Conservation (phyloP, 345 rosid genomes). For the Populus simonii region DNA sequence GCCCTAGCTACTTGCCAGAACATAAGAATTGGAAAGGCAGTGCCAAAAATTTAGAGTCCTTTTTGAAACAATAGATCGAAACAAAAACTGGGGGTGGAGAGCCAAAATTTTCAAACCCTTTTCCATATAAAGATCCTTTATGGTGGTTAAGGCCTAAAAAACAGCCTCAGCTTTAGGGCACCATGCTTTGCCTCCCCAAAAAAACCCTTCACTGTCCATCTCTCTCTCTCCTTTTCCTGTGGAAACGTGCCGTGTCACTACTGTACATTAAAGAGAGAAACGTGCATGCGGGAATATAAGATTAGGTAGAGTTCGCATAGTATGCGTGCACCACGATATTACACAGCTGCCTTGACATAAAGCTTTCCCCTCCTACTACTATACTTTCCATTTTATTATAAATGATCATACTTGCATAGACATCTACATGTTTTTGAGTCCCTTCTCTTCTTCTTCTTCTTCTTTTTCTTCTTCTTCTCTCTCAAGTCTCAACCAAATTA, state of each 20-base stretch:
- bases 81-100: neutral
- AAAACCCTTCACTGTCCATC: neutral
- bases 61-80: neutral
- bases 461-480: neutral
- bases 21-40: neutral
- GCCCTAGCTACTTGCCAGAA: neutral
- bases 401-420: neutral
- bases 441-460: neutral
- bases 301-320: neutral
- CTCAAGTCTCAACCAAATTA: neutral
- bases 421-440: neutral
- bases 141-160: conserved; percentile 7
- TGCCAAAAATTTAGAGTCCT: neutral
- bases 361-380: neutral
- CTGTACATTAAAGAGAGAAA: conserved; percentile 10
- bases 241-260: conserved; percentile 29
- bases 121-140: conserved; percentile 11
- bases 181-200: conserved; percentile 32
- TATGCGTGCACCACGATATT: conserved; percentile 5
- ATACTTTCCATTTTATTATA: neutral
- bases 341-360: neutral
- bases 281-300: conserved; percentile 44
- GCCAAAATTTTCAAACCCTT: conserved; percentile 12
- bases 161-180: conserved; percentile 29
- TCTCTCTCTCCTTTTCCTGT: conserved; percentile 12